Conservation (phyloP, 129 eudicot species). For the Smallanthus sonchifolius region DNA sequence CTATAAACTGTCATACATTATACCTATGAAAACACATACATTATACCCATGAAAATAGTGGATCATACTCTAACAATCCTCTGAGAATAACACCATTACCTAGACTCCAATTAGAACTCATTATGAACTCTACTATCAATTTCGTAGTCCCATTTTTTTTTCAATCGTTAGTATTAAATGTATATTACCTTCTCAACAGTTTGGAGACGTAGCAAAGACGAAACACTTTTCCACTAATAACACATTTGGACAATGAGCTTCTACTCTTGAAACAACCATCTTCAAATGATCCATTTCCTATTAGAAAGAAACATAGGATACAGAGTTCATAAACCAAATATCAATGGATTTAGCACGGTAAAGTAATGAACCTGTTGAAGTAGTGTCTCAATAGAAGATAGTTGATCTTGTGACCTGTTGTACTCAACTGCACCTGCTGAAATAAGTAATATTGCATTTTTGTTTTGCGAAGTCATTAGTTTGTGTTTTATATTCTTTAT, state of each 20-base stretch:
- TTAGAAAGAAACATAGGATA: background rate
- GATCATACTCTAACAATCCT: conserved; percentile 58
- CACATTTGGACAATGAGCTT: conserved; percentile 80
- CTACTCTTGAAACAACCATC: conserved; percentile 75
- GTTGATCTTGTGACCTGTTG: conserved; percentile 63
- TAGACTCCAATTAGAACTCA: background rate
- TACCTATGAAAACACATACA: too few species aligned
- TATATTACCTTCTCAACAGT: conserved; percentile 70
- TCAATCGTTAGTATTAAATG: background rate
- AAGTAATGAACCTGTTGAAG: conserved; percentile 64
- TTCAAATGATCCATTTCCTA: conserved; percentile 89
- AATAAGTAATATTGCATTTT: conserved; percentile 65
- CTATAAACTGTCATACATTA: too few species aligned
- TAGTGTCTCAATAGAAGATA: conserved; percentile 74
- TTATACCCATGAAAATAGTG: too few species aligned
- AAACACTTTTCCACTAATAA: conserved; percentile 76
- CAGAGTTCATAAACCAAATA: background rate
- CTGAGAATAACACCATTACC: conserved; percentile 32
- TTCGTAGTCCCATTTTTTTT: too few species aligned
- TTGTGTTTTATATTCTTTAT: conserved; percentile 91
- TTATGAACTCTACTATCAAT: background rate
- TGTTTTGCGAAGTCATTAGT: conserved; percentile 87
- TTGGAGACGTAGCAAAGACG: conserved; percentile 83
- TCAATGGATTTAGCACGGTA: background rate
- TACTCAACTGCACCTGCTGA: conserved; percentile 95